Conservation (phyloP, 2,329 filamentous ascomycete species). For the Pezicula radicicola region DNA sequence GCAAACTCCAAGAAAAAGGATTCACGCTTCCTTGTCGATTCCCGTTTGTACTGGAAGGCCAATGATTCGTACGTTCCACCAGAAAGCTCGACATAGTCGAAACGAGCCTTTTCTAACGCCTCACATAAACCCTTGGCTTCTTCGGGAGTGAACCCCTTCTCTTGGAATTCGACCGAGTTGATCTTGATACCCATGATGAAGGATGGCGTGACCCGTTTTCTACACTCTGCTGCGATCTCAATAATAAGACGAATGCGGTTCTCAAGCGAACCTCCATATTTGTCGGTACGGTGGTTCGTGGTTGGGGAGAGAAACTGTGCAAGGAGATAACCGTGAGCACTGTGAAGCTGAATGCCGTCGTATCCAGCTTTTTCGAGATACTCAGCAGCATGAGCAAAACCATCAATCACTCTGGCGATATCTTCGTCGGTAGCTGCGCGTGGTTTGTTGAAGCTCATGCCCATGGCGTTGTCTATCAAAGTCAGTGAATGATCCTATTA, state of each 20-base stretch:
- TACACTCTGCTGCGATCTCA: constrained; percentile 58
- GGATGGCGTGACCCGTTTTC: constrained; percentile 29
- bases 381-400: constrained; percentile 59
- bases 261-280: constrained; percentile 27
- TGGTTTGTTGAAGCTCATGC: constrained; percentile 50
- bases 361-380: constrained; percentile 62
- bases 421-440: constrained; percentile 50
- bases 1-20: constrained; percentile 70
- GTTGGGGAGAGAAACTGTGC: constrained; percentile 26
- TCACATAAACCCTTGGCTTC: constrained; percentile 53
- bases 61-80: constrained; percentile 60
- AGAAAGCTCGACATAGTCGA: constrained; percentile 67
- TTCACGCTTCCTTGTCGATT: constrained; percentile 49
- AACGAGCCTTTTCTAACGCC: constrained; percentile 44
- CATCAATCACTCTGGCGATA: constrained; percentile 54
- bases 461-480: constrained; percentile 32
- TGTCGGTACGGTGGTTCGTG: constrained; percentile 27
- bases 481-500: background rate
- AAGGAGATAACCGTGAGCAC: constrained; percentile 28
- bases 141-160: constrained; percentile 52
- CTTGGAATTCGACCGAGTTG: constrained; percentile 57
- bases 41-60: constrained; percentile 24
- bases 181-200: constrained; percentile 54
- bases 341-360: constrained; percentile 39
- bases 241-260: constrained; percentile 42